Conservation (phyloP, 2,329 filamentous ascomycete species). For the Fusarium buharicum region DNA sequence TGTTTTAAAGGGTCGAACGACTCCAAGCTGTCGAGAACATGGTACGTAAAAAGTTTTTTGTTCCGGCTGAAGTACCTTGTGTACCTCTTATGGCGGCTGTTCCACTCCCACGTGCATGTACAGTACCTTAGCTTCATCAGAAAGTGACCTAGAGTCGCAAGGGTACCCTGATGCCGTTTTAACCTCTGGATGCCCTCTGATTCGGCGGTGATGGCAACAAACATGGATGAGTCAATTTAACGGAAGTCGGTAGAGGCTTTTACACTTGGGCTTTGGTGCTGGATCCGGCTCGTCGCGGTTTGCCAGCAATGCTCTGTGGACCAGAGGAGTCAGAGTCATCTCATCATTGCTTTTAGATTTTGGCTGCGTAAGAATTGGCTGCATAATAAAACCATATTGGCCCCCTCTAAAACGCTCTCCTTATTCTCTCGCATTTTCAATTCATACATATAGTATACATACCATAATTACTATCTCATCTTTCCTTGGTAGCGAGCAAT, state of each 20-base stretch:
- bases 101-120: constrained; percentile 23
- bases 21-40: constrained; percentile 28
- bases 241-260: constrained; percentile 42
- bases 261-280: constrained; percentile 34
- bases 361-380: constrained; percentile 11
- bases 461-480: neutral
- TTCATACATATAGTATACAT: neutral
- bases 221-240: constrained; percentile 37
- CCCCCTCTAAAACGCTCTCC: constrained; percentile 8
- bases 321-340: constrained; percentile 15
- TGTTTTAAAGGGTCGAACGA: constrained; percentile 19
- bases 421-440: constrained; percentile 4
- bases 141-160: constrained; percentile 29
- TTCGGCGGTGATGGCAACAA: constrained; percentile 31
- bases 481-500: constrained; percentile 18
- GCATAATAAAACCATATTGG: constrained; percentile 36
- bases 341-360: constrained; percentile 37
- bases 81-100: neutral
- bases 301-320: constrained; percentile 22
- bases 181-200: constrained; percentile 21
- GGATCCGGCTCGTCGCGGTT: constrained; percentile 43
- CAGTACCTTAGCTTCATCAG: constrained; percentile 17
- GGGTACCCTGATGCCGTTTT: constrained; percentile 29
- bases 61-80: neutral
- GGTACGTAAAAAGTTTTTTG: constrained; percentile 36